phyloP scores from a whole-genome alignment of 2,329 filamentous ascomycete genomes.

The Arthrobotrys megalospora region DNA sequence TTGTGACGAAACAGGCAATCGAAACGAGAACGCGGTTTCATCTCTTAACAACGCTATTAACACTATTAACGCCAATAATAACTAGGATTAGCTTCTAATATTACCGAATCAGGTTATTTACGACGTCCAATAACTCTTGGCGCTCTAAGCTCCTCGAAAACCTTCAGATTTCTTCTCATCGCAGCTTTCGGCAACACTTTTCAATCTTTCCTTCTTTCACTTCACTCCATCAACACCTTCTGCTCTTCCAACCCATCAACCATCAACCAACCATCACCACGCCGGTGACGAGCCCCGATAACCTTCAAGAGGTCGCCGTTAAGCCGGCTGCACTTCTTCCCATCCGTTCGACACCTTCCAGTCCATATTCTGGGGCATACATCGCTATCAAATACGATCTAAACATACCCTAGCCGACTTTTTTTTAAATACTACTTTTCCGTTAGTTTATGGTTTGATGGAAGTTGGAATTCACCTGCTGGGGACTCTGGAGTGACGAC shows the following conservation, averaged over 20 bases:
- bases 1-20: conserved; percentile 10
- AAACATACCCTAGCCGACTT: not conserved
- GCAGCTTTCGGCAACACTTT: conserved; percentile 55
- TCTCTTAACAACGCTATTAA: conserved; percentile 17
- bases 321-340: conserved; percentile 55
- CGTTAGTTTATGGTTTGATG: conserved; percentile 33
- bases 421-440: conserved; percentile 15
- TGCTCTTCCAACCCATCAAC: not conserved
- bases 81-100: not conserved
- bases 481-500: conserved; percentile 29
- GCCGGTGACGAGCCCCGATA: not conserved
- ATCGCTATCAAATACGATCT: not conserved
- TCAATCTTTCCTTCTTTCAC: conserved; percentile 47
- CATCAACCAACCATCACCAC: conserved; percentile 15
- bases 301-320: conserved; percentile 51
- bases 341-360: not conserved
- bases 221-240: conserved; percentile 42
- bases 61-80: conserved; percentile 2
- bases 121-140: conserved; percentile 23
- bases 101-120: conserved; percentile 11
- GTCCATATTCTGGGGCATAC: not conserved
- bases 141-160: not conserved
- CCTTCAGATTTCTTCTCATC: conserved; percentile 47
- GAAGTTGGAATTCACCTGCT: conserved; percentile 11
- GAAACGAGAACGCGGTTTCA: conserved; percentile 3